Conservation (phyloP, 495 filamentous ascomycete species). For the Hypoxylon perforatum region DNA sequence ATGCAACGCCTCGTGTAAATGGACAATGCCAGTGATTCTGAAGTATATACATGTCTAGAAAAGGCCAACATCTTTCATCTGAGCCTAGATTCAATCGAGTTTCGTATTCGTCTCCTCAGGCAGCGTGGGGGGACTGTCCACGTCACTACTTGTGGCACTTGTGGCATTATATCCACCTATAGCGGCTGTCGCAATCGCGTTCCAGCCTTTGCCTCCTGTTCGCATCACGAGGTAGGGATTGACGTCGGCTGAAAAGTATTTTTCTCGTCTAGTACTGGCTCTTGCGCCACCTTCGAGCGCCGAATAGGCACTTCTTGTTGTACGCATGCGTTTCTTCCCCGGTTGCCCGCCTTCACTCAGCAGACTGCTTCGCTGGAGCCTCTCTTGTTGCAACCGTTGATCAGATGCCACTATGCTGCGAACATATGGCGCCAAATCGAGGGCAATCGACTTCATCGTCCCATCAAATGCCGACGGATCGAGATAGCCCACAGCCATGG, state of each 20-base stretch:
- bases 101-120: neutral
- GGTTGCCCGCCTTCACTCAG: conserved; percentile 64
- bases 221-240: conserved; percentile 71
- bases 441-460: conserved; percentile 66
- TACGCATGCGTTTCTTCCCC: conserved; percentile 73
- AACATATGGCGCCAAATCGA: conserved; percentile 87
- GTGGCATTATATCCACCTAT: neutral
- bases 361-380: conserved; percentile 70
- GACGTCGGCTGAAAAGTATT: conserved; percentile 78
- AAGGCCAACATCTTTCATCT: neutral
- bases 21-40: neutral
- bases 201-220: conserved; percentile 76
- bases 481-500: conserved; percentile 49
- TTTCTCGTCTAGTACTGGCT: conserved; percentile 75
- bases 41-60: conserved; percentile 14
- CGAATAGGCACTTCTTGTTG: conserved; percentile 80
- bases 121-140: neutral
- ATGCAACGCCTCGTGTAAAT: conserved; percentile 3
- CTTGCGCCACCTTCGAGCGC: conserved; percentile 85
- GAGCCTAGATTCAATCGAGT: neutral
- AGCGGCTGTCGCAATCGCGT: conserved; percentile 51
- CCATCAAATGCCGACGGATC: conserved; percentile 79
- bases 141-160: neutral
- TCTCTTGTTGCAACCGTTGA: conserved; percentile 71
- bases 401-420: conserved; percentile 84